Evolutionary conservation across 768 basidiomycete species (phyloP).

Genomic region (Mycena albidolilacea): DNA sequence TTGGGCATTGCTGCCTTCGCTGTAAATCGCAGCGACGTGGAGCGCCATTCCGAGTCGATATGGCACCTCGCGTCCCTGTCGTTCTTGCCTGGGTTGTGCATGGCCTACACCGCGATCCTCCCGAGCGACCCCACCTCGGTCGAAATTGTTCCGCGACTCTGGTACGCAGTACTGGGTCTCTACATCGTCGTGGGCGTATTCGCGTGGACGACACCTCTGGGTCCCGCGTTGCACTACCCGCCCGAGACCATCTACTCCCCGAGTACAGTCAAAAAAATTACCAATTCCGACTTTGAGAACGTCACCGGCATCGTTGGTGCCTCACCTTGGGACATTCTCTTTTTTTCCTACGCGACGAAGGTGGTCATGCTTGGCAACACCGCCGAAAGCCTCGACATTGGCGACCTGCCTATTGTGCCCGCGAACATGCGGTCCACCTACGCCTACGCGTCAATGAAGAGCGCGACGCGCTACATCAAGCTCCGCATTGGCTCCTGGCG

Average conservation of each 20-base stretch:
- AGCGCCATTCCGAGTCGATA: conserved; percentile 64
- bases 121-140: conserved; percentile 59
- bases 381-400: conserved; percentile 84
- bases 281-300: conserved; percentile 77
- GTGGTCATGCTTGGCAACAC: conserved; percentile 89
- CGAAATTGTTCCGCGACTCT: conserved; percentile 52
- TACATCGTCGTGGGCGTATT: conserved; percentile 61
- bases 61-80: conserved; percentile 75
- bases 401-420: conserved; percentile 88
- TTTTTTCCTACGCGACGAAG: conserved; percentile 92
- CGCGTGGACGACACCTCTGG: conserved; percentile 72
- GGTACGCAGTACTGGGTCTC: conserved; percentile 67
- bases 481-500: conserved; percentile 71
- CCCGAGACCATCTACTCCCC: conserved; percentile 80
- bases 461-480: conserved; percentile 64
- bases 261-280: conserved; percentile 72
- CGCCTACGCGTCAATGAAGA: conserved; percentile 78
- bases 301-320: conserved; percentile 78
- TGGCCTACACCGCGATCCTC: conserved; percentile 68
- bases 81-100: conserved; percentile 60
- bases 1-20: conserved; percentile 67
- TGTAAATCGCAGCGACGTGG: conserved; percentile 59
- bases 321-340: conserved; percentile 71
- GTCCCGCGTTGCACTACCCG: conserved; percentile 83
- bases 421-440: conserved; percentile 76